phyloP scores from a whole-genome alignment of 2,329 filamentous ascomycete species.

The Colletotrichum cordylinicola region DNA sequence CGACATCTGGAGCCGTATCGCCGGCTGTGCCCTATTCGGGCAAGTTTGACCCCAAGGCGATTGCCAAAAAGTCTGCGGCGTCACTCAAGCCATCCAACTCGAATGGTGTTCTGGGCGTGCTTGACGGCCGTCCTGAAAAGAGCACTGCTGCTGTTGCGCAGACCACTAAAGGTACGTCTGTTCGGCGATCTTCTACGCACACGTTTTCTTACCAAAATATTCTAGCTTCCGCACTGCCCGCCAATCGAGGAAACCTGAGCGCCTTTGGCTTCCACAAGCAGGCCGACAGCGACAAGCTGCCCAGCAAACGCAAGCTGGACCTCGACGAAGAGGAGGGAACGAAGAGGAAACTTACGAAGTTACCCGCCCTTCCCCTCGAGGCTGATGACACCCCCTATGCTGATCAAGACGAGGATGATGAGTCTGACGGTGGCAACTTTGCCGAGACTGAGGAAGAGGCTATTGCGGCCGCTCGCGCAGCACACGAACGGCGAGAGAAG shows the following conservation, averaged over 20 bases:
- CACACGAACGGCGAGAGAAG: slow-evolving; percentile 84
- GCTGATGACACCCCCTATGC: slow-evolving; percentile 66
- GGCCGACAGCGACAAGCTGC: slow-evolving; percentile 68
- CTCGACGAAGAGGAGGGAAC: slow-evolving; percentile 89
- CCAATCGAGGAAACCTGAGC: slow-evolving; percentile 76
- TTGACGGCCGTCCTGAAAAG: slow-evolving; percentile 46
- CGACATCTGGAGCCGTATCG: slow-evolving; percentile 50
- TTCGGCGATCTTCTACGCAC: neutral
- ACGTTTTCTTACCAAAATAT: slow-evolving; percentile 27
- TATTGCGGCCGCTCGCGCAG: slow-evolving; percentile 82
- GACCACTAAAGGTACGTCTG: slow-evolving; percentile 39
- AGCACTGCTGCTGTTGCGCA: slow-evolving; percentile 36
- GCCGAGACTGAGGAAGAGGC: slow-evolving; percentile 87
- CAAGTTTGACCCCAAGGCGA: slow-evolving; percentile 88
- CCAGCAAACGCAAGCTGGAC: slow-evolving; percentile 77
- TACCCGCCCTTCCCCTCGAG: slow-evolving; percentile 78
- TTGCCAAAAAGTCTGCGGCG: slow-evolving; percentile 77
- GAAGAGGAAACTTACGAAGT: slow-evolving; percentile 87
- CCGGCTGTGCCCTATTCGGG: slow-evolving; percentile 70
- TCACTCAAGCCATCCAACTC: slow-evolving; percentile 60
- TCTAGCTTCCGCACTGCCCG: slow-evolving; percentile 62
- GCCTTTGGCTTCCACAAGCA: slow-evolving; percentile 82
- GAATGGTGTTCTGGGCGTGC: slow-evolving; percentile 51
- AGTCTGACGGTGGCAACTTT: slow-evolving; percentile 78
- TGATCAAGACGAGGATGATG: slow-evolving; percentile 71